Percentiles rank a stretch among this genome's conserved stretches.
phyloP scores from a whole-genome alignment of 1,284 basidiomycete genomes.

The Laetiporus sulphureus region DNA sequence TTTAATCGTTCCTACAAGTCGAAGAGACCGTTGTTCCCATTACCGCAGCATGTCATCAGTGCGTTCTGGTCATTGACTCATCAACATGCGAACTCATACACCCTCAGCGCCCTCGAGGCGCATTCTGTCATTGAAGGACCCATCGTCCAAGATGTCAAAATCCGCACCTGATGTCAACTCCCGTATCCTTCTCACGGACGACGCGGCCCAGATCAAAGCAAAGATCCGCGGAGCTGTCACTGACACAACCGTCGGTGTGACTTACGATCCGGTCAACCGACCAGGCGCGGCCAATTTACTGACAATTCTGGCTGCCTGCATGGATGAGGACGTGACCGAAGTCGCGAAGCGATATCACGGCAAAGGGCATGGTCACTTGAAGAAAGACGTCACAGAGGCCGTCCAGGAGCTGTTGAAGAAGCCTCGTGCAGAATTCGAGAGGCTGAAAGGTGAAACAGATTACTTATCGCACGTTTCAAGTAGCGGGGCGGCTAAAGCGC shows the following conservation, averaged over 20 bases:
- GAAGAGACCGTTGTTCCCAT: slow-evolving; percentile 52
- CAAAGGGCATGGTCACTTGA: slow-evolving; percentile 64
- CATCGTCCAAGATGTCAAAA: slow-evolving; percentile 92
- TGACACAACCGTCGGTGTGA: slow-evolving; percentile 68
- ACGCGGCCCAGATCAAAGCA: slow-evolving; percentile 47
- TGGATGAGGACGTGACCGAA: slow-evolving; percentile 38
- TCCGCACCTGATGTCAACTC: slow-evolving; percentile 78
- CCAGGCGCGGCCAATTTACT: slow-evolving; percentile 86
- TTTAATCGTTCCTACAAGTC: slow-evolving; percentile 70
- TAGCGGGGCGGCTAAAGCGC: slow-evolving; percentile 62
- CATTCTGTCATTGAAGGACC: slow-evolving; percentile 81
- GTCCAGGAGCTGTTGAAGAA: slow-evolving; percentile 63
- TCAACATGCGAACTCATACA: neutral
- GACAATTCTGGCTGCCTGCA: slow-evolving; percentile 69
- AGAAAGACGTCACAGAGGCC: slow-evolving; percentile 68
- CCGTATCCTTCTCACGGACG: slow-evolving; percentile 84
- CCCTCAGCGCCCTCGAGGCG: slow-evolving; percentile 66
- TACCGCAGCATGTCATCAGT: slow-evolving; percentile 77
- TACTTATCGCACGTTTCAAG: slow-evolving; percentile 62
- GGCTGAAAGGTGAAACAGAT: slow-evolving; percentile 50
- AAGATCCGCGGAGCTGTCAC: slow-evolving; percentile 86
- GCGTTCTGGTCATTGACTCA: slow-evolving; percentile 22
- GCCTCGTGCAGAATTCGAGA: slow-evolving; percentile 68
- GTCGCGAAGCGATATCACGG: slow-evolving; percentile 47
- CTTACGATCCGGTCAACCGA: slow-evolving; percentile 71